Evolutionary conservation across 2,329 filamentous ascomycete species (phyloP).

Genomic region (Colletotrichum sp.): DNA sequence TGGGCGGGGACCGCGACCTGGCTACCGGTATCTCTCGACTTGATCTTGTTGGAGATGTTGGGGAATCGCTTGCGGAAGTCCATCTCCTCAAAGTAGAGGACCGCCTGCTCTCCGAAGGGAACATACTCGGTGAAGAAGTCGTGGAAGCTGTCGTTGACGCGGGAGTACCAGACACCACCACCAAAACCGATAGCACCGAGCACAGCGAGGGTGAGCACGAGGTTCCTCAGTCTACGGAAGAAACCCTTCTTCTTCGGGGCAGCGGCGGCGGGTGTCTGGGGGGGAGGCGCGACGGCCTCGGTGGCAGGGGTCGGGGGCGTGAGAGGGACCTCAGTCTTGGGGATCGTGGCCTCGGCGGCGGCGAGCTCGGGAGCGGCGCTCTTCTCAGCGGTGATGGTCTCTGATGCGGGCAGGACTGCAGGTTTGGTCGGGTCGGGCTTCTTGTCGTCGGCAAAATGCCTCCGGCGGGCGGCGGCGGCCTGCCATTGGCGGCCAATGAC

Average conservation of each 20-base stretch:
- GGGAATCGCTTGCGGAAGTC: conserved; percentile 89
- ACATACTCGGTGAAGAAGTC: conserved; percentile 99
- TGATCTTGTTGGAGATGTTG: conserved; percentile 46
- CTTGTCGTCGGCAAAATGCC: conserved; percentile 61
- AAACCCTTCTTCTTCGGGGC: conserved; percentile 66
- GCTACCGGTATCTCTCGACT: conserved; percentile 62
- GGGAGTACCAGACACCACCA: conserved; percentile 90
- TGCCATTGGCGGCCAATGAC: conserved; percentile 66
- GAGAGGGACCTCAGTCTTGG: conserved; percentile 41
- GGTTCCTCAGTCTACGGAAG: conserved; percentile 76
- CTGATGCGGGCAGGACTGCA: conserved; percentile 57
- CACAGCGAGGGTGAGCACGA: conserved; percentile 77
- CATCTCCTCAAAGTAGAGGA: conserved; percentile 93
- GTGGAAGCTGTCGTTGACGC: conserved; percentile 96
- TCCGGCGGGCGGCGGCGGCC: conserved; percentile 34
- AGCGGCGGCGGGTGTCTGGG: conserved; percentile 40
- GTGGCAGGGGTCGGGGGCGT: conserved; percentile 38
- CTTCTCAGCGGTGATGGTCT: conserved; percentile 55
- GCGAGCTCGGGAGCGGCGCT: conserved; percentile 44
- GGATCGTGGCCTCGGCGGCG: conserved; percentile 42
- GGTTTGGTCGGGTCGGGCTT: conserved; percentile 56
- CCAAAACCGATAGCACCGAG: conserved; percentile 81
- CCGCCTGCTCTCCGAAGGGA: conserved; percentile 91
- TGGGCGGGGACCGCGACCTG: conserved; percentile 84
- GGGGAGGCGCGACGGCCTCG: conserved; percentile 38